Evolutionary conservation across 2,329 filamentous ascomycete genomes (phyloP).

Genomic region (Pestalotiopsis sp.): DNA sequence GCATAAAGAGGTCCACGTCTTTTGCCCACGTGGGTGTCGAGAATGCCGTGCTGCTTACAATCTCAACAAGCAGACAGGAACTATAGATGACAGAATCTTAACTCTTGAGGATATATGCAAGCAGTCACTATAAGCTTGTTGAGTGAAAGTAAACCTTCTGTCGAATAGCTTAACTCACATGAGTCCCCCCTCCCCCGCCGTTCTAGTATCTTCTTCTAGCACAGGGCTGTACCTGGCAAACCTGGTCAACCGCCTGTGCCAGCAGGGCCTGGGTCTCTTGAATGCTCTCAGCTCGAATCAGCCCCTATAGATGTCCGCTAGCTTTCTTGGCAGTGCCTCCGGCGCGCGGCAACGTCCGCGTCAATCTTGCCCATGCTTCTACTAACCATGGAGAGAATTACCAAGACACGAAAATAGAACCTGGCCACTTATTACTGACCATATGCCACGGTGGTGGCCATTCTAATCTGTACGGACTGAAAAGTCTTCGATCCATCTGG

Average conservation of each 20-base stretch:
- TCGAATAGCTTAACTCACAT: not conserved
- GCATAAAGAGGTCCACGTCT: slow-evolving; percentile 6
- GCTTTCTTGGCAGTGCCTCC: not conserved
- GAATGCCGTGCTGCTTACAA: not conserved
- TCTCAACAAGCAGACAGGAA: not conserved
- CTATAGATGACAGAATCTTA: not conserved
- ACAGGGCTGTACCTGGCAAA: not conserved
- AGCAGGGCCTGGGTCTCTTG: not conserved
- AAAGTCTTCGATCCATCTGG: not conserved
- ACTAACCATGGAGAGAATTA: not conserved
- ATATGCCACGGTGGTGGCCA: not conserved
- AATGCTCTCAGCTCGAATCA: not conserved
- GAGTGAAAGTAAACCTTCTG: not conserved
- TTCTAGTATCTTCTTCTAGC: too few relatives aligned
- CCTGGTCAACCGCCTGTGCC: not conserved
- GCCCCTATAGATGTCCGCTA: not conserved
- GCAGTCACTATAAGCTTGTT: not conserved
- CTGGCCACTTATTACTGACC: not conserved
- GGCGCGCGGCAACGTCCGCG: slow-evolving; percentile 6
- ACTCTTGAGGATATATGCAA: not conserved
- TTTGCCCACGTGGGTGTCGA: not conserved
- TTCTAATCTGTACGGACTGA: too few relatives aligned
- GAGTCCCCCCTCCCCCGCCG: not conserved
- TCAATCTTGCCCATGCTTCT: not conserved
- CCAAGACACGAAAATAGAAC: not conserved